phyloP scores from a whole-genome alignment of 441 rosid species.

The Pelargonium cotyledonis region DNA sequence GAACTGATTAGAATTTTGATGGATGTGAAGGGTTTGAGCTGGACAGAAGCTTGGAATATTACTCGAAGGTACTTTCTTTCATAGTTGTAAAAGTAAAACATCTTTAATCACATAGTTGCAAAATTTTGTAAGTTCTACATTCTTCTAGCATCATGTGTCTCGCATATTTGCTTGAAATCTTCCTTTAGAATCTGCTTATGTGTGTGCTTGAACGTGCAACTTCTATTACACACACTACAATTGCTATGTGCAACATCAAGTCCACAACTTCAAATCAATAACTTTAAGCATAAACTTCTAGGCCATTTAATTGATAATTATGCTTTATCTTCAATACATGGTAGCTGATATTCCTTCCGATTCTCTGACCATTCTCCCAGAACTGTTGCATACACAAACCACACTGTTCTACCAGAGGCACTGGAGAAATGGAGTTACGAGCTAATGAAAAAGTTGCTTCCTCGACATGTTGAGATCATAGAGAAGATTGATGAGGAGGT shows the following conservation, averaged over 20 bases:
- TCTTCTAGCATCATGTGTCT: too few relatives aligned
- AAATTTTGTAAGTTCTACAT: too few relatives aligned
- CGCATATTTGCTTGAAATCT: too few relatives aligned
- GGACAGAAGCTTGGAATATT: constrained; percentile 68
- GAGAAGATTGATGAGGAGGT: constrained; percentile 95
- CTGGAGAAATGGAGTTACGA: constrained; percentile 96
- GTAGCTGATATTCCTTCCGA: constrained; percentile 6
- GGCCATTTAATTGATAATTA: too few relatives aligned
- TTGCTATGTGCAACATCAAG: too few relatives aligned
- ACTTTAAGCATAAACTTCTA: too few relatives aligned
- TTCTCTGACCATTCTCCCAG: constrained; percentile 29
- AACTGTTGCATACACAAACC: constrained; percentile 94
- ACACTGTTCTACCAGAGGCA: constrained; percentile 93
- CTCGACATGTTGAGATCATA: constrained; percentile 84
- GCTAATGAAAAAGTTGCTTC: constrained; percentile 75
- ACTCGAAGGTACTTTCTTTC: constrained; percentile 40
- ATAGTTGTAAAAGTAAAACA: not conserved
- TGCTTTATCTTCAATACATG: too few relatives aligned
- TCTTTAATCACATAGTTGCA: too few relatives aligned
- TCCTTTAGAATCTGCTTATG: too few relatives aligned
- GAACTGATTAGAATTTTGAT: constrained; percentile 49
- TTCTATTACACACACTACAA: too few relatives aligned
- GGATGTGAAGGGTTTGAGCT: constrained; percentile 50
- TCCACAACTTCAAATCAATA: too few relatives aligned
- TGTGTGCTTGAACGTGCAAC: not conserved